Base-by-base conservation (phyloP, 305 asterid species). In the Withania somnifera region DNA sequence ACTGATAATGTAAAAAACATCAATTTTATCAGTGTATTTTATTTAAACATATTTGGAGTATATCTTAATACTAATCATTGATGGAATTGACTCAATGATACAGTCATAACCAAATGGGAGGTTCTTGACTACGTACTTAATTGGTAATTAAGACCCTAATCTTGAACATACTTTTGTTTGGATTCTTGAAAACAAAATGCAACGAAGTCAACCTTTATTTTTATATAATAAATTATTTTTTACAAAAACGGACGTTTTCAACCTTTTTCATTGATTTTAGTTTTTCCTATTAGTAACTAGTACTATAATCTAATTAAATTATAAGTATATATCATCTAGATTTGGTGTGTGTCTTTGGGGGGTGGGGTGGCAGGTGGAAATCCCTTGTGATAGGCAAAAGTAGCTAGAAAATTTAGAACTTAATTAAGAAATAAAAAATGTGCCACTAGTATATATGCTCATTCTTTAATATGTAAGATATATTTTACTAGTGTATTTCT, bases 81-180 rank as follows among this genome's bases (percentile, higher is more conserved):
- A 26, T 15, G 11, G 45, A 75, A 50, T 50, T 5, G 80, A 50
- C 61, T 50, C 61, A 75, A 50, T 75, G 42, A 75, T 75, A 51
- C 2, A 26, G 11, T 50, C 42, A 75, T 50, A 50, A 75, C 17
- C 45, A 75, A 47, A 47, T 75, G 20, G 6, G 42, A 75, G 40
- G 61, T 24, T 75, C 40, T 75, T 75, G 79, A 50, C 60, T 75
- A 34, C 79, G 61, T 75, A 75, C 79, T 75, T 75, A 47, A 8
- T 26, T 28, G 79, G 42, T 75, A 50, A 50, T 75, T 50, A 75
- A 50, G 61, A 75, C 26, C 61, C 79, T 50, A 75, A 75, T 50
- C 40, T 26, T 75, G 45, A 50, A 75, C 17, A 75, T 75, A 75
- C 26, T 50, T 3, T 75, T 50, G 45, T 75, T 26, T 50, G 79